These are phyloP conservation scores for Sindora glabra DNA, from an alignment of 306 rosid genomes.

Conservation along the genomic window DNA sequence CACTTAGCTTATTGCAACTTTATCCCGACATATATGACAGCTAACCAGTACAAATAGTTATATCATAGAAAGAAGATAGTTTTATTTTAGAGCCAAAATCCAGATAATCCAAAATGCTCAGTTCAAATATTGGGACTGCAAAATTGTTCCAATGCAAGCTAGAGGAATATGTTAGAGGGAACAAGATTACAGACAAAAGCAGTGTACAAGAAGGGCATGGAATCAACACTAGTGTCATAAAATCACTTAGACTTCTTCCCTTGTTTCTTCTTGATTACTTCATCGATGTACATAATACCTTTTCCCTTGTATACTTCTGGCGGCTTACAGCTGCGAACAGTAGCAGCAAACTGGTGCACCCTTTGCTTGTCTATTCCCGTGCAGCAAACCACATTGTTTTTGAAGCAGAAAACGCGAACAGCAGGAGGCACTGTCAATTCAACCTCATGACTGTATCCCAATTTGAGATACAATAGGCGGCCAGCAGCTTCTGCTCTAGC, in stretches of 20 bases:
- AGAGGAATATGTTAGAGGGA: neutral
- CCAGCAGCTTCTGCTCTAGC: slow-evolving; percentile 63
- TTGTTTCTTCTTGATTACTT: slow-evolving; percentile 43
- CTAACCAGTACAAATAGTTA: neutral
- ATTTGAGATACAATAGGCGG: slow-evolving; percentile 33
- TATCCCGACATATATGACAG: neutral
- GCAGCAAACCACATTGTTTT: slow-evolving; percentile 56
- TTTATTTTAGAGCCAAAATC: slow-evolving; percentile 1
- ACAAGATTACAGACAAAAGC: neutral
- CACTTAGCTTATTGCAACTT: neutral
- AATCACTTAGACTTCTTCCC: slow-evolving; percentile 53
- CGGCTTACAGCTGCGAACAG: slow-evolving; percentile 50
- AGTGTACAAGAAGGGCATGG: too few species aligned
- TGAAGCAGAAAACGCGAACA: slow-evolving; percentile 52
- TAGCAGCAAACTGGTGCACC: slow-evolving; percentile 51
- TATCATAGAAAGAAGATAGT: neutral
- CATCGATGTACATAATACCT: slow-evolving; percentile 53
- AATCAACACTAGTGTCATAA: too few species aligned
- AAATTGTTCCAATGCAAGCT: neutral
- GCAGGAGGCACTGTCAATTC: slow-evolving; percentile 53
- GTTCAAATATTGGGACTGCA: neutral
- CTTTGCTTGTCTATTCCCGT: slow-evolving; percentile 54
- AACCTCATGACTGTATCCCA: slow-evolving; percentile 61
- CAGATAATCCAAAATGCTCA: neutral
- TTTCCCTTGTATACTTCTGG: slow-evolving; percentile 63